Evolutionary conservation across 805 yeast genomes (phyloP).

Genomic region (Kluyveromyces siamensis): DNA sequence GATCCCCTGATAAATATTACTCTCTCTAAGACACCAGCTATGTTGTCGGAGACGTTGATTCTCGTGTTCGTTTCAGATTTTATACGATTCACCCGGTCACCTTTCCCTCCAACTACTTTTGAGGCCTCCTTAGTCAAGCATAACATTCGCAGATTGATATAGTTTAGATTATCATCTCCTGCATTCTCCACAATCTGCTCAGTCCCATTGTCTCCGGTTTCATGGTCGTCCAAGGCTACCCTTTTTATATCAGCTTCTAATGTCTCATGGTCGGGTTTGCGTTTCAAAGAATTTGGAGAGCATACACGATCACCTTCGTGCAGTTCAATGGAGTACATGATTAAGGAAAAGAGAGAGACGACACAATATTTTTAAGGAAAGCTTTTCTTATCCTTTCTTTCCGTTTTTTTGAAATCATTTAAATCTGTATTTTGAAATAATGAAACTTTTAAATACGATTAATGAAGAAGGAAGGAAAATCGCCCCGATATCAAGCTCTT

Average conservation of each 20-base stretch:
- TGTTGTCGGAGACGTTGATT: conserved; percentile 64
- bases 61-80: conserved; percentile 56
- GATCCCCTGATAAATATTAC: conserved; percentile 67
- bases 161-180: conserved; percentile 43
- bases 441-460: not conserved
- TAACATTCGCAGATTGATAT: conserved; percentile 62
- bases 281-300: conserved; percentile 37
- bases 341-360: not conserved
- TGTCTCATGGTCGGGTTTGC: conserved; percentile 57
- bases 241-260: conserved; percentile 51
- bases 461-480: too few species aligned
- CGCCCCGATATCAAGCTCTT: too few species aligned
- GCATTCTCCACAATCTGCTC: conserved; percentile 1
- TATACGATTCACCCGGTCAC: conserved; percentile 60
- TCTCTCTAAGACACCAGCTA: conserved; percentile 64
- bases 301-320: conserved; percentile 7
- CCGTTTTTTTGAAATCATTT: not conserved
- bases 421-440: too few species aligned
- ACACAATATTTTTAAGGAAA: too few species aligned
- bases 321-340: not conserved
- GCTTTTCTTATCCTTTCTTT: not conserved
- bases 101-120: conserved; percentile 67
- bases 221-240: conserved; percentile 53
- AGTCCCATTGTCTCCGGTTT: conserved; percentile 6
- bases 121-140: conserved; percentile 72